Base-by-base conservation (phyloP, 768 basidiomycete genomes). In the Leccinum pellstonianum region DNA sequence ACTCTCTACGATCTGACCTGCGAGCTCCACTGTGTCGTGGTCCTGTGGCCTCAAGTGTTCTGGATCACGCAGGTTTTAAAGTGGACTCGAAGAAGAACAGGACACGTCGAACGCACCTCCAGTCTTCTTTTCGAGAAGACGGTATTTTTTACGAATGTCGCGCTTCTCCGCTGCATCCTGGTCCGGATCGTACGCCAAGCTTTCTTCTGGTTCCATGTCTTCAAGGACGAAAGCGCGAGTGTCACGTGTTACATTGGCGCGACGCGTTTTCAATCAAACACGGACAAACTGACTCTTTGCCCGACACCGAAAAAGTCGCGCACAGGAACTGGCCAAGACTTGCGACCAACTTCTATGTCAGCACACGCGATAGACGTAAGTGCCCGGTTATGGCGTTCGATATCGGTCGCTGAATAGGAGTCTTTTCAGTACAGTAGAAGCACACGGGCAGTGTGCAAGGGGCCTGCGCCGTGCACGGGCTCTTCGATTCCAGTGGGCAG, bases 121-220 rank as follows among this genome's bases (percentile, higher is more conserved):
- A 29, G 87, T 80, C 55, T 77, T 77, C 63, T 81, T 83, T 50
- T 86, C 81, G 59, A 92, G 74, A 15, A 79, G 75, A 60, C 93
- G 86, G 68, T 93, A 95, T 63, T 83, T 78, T 69, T 86, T 86
- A 47, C 93, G 81, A 7, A 94, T 76, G 43, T 79, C 79, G 63
- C 93, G 86, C 72, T 89, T 87, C 70, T 90, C 87, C 62, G 89
- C 86, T 5, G 87, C 85, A 76, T 93, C 83, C 70, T 94, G 92
- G 71, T 94, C 90, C 10, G 91, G 91, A 68, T 94, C 90, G 68
- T 91, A 94, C 12, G 80, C 76, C 17, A 81, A 73, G 53, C 76
- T 78, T 68, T 55, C 33, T 17, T 68, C 59, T 48, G 52, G 59
- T 6, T 61, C 56, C 73, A 73, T 75, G 37, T 47, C 49, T 35